phyloP scores from a whole-genome alignment of 2,329 filamentous ascomycete genomes.

The Botrytis elliptica region DNA sequence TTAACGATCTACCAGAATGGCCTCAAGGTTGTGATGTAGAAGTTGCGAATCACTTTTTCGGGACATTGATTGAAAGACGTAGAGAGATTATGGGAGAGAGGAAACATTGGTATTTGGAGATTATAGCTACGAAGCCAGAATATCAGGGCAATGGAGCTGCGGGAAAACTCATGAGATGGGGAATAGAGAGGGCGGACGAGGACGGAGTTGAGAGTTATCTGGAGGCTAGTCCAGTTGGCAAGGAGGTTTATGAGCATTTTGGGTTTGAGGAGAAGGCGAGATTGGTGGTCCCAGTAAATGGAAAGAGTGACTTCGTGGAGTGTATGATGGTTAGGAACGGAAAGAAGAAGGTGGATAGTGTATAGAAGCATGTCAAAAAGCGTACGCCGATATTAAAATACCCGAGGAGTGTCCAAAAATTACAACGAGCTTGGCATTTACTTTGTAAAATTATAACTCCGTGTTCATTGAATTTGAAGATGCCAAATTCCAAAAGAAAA shows the following conservation, averaged over 20 bases:
- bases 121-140: slow-evolving; percentile 46
- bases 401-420: not conserved
- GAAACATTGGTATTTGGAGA: slow-evolving; percentile 51
- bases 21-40: slow-evolving; percentile 42
- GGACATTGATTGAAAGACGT: slow-evolving; percentile 41
- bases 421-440: not conserved
- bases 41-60: slow-evolving; percentile 45
- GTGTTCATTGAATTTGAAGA: not conserved
- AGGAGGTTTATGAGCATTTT: slow-evolving; percentile 48
- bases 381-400: not conserved
- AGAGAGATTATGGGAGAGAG: slow-evolving; percentile 42
- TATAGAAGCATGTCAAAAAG: not conserved
- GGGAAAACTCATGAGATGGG: slow-evolving; percentile 48
- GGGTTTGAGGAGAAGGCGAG: slow-evolving; percentile 47
- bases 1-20: slow-evolving; percentile 40
- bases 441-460: not conserved
- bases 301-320: slow-evolving; percentile 35
- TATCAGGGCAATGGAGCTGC: slow-evolving; percentile 50
- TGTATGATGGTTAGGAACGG: slow-evolving; percentile 34
- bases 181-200: slow-evolving; percentile 46
- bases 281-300: slow-evolving; percentile 43
- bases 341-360: not conserved
- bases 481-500: not conserved
- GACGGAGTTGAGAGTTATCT: slow-evolving; percentile 48
- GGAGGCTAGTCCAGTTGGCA: slow-evolving; percentile 50